These are phyloP conservation scores for Calonectria hawksworthii DNA, from an alignment of 2,329 filamentous ascomycete genomes.

Conservation along the genomic window DNA sequence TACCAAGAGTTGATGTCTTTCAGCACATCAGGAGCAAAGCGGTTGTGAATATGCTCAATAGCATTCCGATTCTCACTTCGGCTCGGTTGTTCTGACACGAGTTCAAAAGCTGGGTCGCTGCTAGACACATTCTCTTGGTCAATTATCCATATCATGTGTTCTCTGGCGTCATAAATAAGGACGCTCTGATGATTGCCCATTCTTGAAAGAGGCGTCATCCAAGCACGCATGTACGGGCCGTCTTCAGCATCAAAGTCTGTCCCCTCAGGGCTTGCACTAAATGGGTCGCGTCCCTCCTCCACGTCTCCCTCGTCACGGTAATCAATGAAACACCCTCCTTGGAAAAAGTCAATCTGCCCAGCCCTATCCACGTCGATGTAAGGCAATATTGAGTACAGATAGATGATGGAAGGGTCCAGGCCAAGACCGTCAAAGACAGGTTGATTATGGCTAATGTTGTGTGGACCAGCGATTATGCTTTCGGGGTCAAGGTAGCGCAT, in stretches of 20 bases:
- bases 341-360: constrained; percentile 35
- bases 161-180: constrained; percentile 46
- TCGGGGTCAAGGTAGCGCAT: constrained; percentile 8
- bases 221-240: constrained; percentile 41
- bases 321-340: constrained; percentile 36
- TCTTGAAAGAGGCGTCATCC: constrained; percentile 39
- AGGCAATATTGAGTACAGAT: constrained; percentile 46
- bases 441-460: neutral
- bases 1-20: neutral
- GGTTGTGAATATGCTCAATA: neutral
- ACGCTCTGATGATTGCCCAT: constrained; percentile 43
- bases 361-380: constrained; percentile 28
- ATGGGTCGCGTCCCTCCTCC: constrained; percentile 27
- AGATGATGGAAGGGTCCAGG: constrained; percentile 39
- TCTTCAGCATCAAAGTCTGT: constrained; percentile 31
- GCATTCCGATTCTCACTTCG: neutral
- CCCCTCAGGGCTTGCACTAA: constrained; percentile 31
- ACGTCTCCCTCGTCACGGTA: constrained; percentile 30
- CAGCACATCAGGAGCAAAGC: neutral
- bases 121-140: neutral
- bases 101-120: neutral
- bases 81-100: neutral
- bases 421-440: neutral
- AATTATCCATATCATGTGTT: constrained; percentile 31
- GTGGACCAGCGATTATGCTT: neutral